These are phyloP conservation scores for Eutrema heterophyllum DNA, from an alignment of 345 rosid genomes.

Conservation along the genomic window DNA sequence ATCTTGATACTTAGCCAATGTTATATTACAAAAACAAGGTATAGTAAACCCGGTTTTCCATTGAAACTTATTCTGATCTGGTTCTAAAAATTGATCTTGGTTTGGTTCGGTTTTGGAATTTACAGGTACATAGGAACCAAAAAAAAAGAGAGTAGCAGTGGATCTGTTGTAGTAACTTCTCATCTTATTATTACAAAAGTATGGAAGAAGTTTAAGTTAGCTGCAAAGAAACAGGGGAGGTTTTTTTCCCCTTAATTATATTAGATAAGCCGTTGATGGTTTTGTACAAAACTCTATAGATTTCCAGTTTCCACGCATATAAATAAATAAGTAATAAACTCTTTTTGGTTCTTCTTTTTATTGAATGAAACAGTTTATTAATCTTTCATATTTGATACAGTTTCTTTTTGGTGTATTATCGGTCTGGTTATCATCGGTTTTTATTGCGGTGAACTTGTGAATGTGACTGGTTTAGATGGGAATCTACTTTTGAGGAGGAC, in stretches of 20 bases:
- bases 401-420: too few relatives aligned
- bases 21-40: conserved; percentile 20
- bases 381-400: background rate
- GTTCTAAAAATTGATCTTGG: background rate
- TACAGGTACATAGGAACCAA: conserved; percentile 21
- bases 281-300: conserved; percentile 16
- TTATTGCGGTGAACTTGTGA: background rate
- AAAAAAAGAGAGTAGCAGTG: conserved; percentile 4
- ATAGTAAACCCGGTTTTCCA: background rate
- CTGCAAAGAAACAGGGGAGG: conserved; percentile 12
- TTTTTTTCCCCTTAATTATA: background rate
- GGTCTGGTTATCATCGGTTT: background rate
- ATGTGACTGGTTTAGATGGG: background rate
- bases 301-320: conserved; percentile 27
- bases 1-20: conserved; percentile 4
- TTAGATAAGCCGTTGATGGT: background rate
- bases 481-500: conserved; percentile 11
- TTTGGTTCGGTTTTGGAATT: background rate
- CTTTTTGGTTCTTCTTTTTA: background rate
- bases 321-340: background rate
- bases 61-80: background rate
- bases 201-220: conserved; percentile 31
- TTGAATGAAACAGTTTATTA: background rate
- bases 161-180: conserved; percentile 18
- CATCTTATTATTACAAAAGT: conserved; percentile 29